phyloP scores from a whole-genome alignment of 129 eudicot genomes.

The Apium graveolens region DNA sequence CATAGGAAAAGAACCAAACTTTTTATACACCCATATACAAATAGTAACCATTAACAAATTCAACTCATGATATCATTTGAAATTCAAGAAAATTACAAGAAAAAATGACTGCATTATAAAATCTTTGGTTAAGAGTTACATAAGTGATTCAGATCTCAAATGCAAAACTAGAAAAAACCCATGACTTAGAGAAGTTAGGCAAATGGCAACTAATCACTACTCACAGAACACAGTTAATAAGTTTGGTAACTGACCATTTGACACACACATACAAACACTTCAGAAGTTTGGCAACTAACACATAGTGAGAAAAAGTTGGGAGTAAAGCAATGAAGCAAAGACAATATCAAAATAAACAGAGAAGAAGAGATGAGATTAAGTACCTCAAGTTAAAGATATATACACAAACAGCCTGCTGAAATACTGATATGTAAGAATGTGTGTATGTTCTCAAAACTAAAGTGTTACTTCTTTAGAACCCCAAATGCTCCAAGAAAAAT shows the following conservation, averaged over 20 bases:
- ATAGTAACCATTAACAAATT: slow-evolving; percentile 1
- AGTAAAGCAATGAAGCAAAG: not conserved
- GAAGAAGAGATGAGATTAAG: slow-evolving; percentile 17
- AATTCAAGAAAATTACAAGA: slow-evolving; percentile 3
- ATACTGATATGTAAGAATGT: not conserved
- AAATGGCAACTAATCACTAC: not conserved
- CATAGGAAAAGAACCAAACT: not conserved
- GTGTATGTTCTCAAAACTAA: not conserved
- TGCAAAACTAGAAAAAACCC: slow-evolving; percentile 12
- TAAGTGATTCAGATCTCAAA: slow-evolving; percentile 26
- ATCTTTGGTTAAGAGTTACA: slow-evolving; percentile 1
- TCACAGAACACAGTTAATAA: not conserved
- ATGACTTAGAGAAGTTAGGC: not conserved
- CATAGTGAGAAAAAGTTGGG: not conserved
- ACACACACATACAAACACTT: not conserved
- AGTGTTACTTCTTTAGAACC: not conserved
- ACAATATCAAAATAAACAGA: slow-evolving; percentile 15
- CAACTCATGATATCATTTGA: not conserved
- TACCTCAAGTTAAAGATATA: not conserved
- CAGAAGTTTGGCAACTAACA: not conserved
- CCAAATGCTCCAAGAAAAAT: slow-evolving; percentile 6
- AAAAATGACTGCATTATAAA: slow-evolving; percentile 8
- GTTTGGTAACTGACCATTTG: not conserved
- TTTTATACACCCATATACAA: slow-evolving; percentile 2
- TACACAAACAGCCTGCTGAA: not conserved